A percentile compares a stretch with the other conserved stretches of the same genome.
phyloP scores from a whole-genome alignment of 2,329 filamentous ascomycete genomes.

The Elsinoe perseae region DNA sequence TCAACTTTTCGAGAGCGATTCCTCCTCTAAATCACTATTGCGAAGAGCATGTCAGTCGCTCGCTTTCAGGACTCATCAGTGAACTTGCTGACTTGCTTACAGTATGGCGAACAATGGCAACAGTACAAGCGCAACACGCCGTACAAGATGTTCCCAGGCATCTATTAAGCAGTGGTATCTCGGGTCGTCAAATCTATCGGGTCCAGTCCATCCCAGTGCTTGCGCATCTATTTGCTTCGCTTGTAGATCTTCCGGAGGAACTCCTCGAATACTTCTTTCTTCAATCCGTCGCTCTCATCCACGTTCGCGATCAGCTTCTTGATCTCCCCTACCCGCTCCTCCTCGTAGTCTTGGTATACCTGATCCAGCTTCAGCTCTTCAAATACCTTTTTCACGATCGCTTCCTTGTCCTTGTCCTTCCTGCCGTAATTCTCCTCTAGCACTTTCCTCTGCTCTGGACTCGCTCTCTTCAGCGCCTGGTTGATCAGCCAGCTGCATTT shows the following conservation, averaged over 20 bases:
- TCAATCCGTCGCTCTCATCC: constrained; percentile 81
- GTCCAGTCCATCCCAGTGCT: constrained; percentile 10
- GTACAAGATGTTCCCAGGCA: constrained; percentile 34
- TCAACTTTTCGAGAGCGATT: constrained; percentile 41
- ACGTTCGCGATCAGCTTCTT: constrained; percentile 65
- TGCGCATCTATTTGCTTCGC: constrained; percentile 70
- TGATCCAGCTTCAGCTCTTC: constrained; percentile 76
- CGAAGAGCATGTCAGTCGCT: constrained; percentile 31
- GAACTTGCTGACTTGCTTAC: constrained; percentile 11
- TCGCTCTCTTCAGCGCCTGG: constrained; percentile 74
- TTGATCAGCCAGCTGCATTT: constrained; percentile 99
- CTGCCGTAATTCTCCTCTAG: constrained; percentile 90
- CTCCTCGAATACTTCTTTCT: constrained; percentile 79
- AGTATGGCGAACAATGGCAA: constrained; percentile 36
- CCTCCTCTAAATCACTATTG: constrained; percentile 46
- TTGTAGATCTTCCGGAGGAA: constrained; percentile 98
- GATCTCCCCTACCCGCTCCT: constrained; percentile 74
- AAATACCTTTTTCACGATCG: constrained; percentile 80
- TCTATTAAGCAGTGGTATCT: constrained; percentile 24
- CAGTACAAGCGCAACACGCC: constrained; percentile 33
- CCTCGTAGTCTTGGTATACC: constrained; percentile 82
- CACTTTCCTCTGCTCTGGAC: constrained; percentile 74
- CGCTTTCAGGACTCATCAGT: not conserved
- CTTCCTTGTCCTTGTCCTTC: constrained; percentile 78
- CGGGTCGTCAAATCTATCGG: constrained; percentile 10